A percentile compares a stretch with the other conserved stretches of the same genome.
phyloP scores from a whole-genome alignment of 257 asterid genomes.

The Solanum bukasovii region DNA sequence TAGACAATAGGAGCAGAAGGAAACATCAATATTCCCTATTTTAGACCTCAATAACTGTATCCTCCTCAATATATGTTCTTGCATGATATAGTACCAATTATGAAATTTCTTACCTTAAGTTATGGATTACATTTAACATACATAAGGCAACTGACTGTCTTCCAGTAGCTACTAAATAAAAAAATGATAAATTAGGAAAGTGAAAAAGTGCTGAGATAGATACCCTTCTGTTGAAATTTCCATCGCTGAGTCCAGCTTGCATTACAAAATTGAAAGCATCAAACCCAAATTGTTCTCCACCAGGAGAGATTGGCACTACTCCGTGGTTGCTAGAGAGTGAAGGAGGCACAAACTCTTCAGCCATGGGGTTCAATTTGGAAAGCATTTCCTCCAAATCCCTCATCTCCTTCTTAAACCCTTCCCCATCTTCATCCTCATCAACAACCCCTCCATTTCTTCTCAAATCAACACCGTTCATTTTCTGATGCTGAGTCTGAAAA shows the following conservation, averaged over 20 bases:
- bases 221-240: conserved; percentile 61
- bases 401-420: conserved; percentile 36
- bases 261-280: conserved; percentile 38
- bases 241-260: conserved; percentile 36
- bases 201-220: not conserved
- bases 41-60: not conserved
- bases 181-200: not conserved
- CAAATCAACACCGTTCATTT: not conserved
- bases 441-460: not conserved
- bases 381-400: conserved; percentile 47
- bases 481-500: not conserved
- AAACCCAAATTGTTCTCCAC: conserved; percentile 43
- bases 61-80: not conserved
- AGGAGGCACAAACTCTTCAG: conserved; percentile 57
- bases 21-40: not conserved
- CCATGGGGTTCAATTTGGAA: conserved; percentile 59
- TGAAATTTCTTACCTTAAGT: not conserved
- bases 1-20: not conserved
- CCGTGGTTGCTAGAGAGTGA: conserved; percentile 17
- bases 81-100: not conserved
- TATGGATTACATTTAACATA: not conserved
- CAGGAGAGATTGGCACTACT: conserved; percentile 2
- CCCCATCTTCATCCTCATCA: conserved; percentile 9
- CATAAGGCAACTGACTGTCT: not conserved
- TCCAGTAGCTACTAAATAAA: not conserved